phyloP scores from a whole-genome alignment of 2,329 filamentous ascomycete species.

The Periglandula ipomoeae region DNA sequence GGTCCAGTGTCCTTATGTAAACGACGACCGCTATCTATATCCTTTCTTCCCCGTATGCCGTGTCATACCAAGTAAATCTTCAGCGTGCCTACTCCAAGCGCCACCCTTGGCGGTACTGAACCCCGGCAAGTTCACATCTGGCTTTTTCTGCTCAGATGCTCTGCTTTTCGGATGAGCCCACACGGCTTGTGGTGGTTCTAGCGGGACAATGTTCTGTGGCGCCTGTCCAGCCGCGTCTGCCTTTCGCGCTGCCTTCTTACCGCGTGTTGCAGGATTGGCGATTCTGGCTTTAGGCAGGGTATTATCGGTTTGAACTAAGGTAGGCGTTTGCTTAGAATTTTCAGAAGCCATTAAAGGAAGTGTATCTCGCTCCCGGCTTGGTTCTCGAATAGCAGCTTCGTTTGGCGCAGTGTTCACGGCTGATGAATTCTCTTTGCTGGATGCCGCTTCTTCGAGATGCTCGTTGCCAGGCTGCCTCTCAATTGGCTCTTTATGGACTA shows the following conservation, averaged over 20 bases:
- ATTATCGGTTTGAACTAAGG: not conserved
- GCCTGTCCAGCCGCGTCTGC: slow-evolving; percentile 41
- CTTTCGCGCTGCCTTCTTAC: slow-evolving; percentile 42
- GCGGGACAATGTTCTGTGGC: slow-evolving; percentile 32
- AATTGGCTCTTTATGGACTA: not conserved
- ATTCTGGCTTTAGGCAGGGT: slow-evolving; percentile 16
- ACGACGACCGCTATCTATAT: slow-evolving; percentile 2
- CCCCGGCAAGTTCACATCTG: slow-evolving; percentile 24
- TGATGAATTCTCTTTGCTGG: not conserved
- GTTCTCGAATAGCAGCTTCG: not conserved
- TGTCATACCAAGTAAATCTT: slow-evolving; percentile 54
- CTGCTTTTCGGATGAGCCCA: not conserved
- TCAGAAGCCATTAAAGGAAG: too few species aligned
- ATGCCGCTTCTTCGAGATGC: not conserved
- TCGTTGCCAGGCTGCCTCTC: not conserved
- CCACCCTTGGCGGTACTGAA: slow-evolving; percentile 46
- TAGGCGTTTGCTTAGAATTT: too few species aligned
- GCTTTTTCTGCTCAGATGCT: slow-evolving; percentile 2
- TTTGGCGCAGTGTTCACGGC: not conserved
- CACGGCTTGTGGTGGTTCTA: slow-evolving; percentile 18
- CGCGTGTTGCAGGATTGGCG: slow-evolving; percentile 41
- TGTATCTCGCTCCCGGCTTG: too few species aligned
- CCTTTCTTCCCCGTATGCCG: slow-evolving; percentile 32
- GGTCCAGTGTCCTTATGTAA: too few species aligned
- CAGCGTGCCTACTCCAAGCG: slow-evolving; percentile 61